Conservation (phyloP, 495 filamentous ascomycete genomes). For the Penicillium daleae region DNA sequence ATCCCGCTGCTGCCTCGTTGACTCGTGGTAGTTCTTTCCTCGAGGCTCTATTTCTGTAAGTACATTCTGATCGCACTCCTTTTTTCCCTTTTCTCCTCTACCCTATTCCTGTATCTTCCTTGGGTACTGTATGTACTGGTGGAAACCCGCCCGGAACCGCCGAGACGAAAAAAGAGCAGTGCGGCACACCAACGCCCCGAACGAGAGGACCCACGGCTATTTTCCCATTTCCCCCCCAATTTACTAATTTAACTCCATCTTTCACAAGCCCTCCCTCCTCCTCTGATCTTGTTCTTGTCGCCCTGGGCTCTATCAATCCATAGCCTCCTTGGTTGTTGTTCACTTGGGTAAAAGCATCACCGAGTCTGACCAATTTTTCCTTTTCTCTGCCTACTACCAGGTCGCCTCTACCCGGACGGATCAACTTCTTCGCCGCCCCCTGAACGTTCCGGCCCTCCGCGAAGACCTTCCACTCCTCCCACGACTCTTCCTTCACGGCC, state of each 20-base stretch:
- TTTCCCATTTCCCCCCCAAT: slow-evolving; percentile 13
- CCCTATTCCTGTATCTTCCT: background rate
- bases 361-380: slow-evolving; percentile 22
- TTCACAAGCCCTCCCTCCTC: slow-evolving; percentile 1
- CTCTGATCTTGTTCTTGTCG: background rate
- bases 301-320: background rate
- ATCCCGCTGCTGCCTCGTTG: slow-evolving; percentile 51
- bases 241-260: background rate
- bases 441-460: slow-evolving; percentile 29
- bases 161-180: slow-evolving; percentile 12
- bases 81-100: background rate
- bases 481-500: slow-evolving; percentile 30
- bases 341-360: slow-evolving; percentile 10
- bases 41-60: slow-evolving; percentile 36
- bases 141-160: slow-evolving; percentile 23
- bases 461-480: slow-evolving; percentile 15
- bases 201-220: slow-evolving; percentile 22
- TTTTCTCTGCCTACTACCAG: slow-evolving; percentile 17
- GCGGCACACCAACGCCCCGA: slow-evolving; percentile 12
- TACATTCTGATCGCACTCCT: background rate
- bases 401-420: slow-evolving; percentile 39
- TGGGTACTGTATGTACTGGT: no score
- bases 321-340: slow-evolving; percentile 1
- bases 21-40: slow-evolving; percentile 41
- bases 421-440: slow-evolving; percentile 34